Conservation (phyloP, 805 yeast genomes). For the Kluyveromyces wickerhamii region DNA sequence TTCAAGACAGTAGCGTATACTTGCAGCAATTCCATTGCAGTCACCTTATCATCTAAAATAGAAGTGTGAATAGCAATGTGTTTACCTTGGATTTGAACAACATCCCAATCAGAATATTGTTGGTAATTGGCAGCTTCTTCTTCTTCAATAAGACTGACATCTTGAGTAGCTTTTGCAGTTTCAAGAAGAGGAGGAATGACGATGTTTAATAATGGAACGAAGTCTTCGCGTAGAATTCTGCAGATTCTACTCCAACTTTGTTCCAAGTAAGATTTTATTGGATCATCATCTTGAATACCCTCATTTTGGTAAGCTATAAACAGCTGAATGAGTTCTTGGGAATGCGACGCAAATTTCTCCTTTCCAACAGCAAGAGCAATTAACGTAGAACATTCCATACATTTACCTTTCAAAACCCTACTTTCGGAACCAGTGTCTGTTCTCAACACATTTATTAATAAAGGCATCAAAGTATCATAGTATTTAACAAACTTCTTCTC, state of each 20-base stretch:
- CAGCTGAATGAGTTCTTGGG: conserved; percentile 62
- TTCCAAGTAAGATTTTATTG: conserved; percentile 76
- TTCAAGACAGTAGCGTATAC: conserved; percentile 80
- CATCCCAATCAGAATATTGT: conserved; percentile 91
- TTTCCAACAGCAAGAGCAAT: conserved; percentile 94
- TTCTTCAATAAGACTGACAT: conserved; percentile 76
- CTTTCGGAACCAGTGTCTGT: conserved; percentile 74
- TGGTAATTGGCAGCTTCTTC: conserved; percentile 82
- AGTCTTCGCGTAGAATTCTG: conserved; percentile 74
- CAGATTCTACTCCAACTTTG: conserved; percentile 97
- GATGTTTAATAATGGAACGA: conserved; percentile 70
- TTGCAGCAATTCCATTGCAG: conserved; percentile 82
- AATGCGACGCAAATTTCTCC: conserved; percentile 73
- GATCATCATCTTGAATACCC: conserved; percentile 63
- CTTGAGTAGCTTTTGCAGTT: conserved; percentile 86
- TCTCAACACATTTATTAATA: conserved; percentile 67
- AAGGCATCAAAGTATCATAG: conserved; percentile 90
- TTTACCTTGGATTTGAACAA: conserved; percentile 82
- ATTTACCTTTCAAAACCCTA: conserved; percentile 78
- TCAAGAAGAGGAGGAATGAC: conserved; percentile 85
- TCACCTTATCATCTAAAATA: conserved; percentile 85
- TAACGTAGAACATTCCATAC: conserved; percentile 91
- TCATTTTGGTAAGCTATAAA: conserved; percentile 65
- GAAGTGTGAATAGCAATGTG: conserved; percentile 94
- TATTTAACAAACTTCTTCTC: conserved; percentile 81